phyloP scores from a whole-genome alignment of 306 rosid genomes.

The Purshia tridentata region DNA sequence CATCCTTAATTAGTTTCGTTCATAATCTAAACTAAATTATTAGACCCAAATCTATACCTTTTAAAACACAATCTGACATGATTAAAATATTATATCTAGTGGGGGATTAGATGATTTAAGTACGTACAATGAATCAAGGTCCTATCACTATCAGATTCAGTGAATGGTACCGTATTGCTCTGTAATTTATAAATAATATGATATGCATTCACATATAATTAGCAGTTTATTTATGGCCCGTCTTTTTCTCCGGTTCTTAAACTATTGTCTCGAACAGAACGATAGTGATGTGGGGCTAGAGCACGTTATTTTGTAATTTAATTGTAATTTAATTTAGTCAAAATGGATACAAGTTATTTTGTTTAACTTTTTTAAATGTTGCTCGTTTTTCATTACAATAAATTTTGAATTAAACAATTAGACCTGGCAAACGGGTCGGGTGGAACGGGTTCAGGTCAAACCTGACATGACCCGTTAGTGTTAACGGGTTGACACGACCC shows the following conservation, averaged over 20 bases:
- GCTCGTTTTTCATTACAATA: too few relatives aligned
- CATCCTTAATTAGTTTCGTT: not conserved
- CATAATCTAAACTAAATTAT: conserved; percentile 3
- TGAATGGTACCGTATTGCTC: conserved; percentile 15
- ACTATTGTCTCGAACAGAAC: not conserved
- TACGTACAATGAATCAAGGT: not conserved
- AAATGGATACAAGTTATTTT: too few relatives aligned
- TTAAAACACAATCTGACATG: conserved; percentile 18
- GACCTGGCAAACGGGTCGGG: too few relatives aligned
- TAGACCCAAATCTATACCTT: not conserved
- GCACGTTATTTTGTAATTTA: too few relatives aligned
- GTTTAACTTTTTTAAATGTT: too few relatives aligned
- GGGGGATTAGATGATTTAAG: not conserved
- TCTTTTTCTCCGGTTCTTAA: not conserved
- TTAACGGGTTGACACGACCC: too few relatives aligned
- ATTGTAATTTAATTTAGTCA: too few relatives aligned
- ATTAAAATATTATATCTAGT: not conserved
- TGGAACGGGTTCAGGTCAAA: too few relatives aligned
- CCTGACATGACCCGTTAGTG: too few relatives aligned
- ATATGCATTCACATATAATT: not conserved
- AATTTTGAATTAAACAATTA: too few relatives aligned
- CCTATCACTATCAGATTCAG: conserved; percentile 10
- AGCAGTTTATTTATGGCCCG: not conserved
- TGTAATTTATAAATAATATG: not conserved
- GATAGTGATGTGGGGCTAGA: too few relatives aligned